Evolutionary conservation across 164 flowering plant species (phyloP).

Genomic region (Annona cherimola): DNA sequence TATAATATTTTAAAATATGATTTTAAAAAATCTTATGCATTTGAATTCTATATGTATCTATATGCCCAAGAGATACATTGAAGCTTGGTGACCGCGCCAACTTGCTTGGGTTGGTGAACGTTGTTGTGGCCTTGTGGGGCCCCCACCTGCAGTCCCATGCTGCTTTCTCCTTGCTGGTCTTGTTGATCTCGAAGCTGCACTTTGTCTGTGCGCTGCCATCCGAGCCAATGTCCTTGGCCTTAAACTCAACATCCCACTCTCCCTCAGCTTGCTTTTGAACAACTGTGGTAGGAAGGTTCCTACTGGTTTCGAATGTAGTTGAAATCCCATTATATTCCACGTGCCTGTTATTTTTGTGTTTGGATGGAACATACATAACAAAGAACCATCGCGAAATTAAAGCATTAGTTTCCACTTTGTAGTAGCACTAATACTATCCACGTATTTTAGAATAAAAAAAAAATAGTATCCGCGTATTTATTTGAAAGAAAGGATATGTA

Average conservation of each 20-base stretch:
- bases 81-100: constrained; percentile 59
- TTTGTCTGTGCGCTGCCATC: constrained; percentile 67
- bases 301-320: constrained; percentile 41
- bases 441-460: too few species aligned
- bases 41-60: too few species aligned
- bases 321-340: too few species aligned
- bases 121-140: constrained; percentile 40
- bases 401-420: too few species aligned
- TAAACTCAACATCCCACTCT: constrained; percentile 44
- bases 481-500: too few species aligned
- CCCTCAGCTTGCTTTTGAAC: constrained; percentile 60
- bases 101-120: constrained; percentile 33
- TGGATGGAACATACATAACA: too few species aligned
- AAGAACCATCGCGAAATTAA: too few species aligned
- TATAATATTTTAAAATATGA: too few species aligned
- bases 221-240: constrained; percentile 51
- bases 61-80: constrained; percentile 55
- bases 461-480: too few species aligned
- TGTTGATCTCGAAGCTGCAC: constrained; percentile 57
- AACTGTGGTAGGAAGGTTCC: constrained; percentile 45
- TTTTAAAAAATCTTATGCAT: too few species aligned
- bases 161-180: constrained; percentile 57
- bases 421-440: too few species aligned
- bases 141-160: constrained; percentile 44
- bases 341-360: too few species aligned